Evolutionary conservation across 305 asterid genomes (phyloP).

Genomic region (Fraxinus dipetala): DNA sequence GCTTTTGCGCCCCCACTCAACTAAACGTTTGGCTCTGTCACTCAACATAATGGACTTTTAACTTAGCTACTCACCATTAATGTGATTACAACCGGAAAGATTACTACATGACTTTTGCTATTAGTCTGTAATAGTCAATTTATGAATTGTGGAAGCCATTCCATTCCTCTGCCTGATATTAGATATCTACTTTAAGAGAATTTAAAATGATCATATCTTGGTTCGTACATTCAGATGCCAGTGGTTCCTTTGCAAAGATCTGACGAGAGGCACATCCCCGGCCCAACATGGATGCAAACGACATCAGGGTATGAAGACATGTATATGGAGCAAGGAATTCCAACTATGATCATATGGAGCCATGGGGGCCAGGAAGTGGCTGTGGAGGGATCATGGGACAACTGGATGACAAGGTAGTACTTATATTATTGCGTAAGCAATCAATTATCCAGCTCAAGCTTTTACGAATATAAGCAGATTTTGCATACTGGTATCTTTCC

Average conservation of each 20-base stretch:
- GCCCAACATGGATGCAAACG: slow-evolving; percentile 43
- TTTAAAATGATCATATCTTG: neutral
- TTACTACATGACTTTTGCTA: neutral
- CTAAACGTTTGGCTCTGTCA: neutral
- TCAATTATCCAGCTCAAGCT: neutral
- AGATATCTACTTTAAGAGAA: neutral
- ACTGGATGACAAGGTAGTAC: slow-evolving; percentile 61
- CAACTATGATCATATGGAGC: slow-evolving; percentile 64
- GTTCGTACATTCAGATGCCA: slow-evolving; percentile 36
- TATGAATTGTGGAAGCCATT: neutral
- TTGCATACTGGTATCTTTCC: neutral
- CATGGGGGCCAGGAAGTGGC: slow-evolving; percentile 51
- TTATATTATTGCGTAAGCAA: neutral
- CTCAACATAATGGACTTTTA: neutral
- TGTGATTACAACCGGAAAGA: neutral
- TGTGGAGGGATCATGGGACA: slow-evolving; percentile 80
- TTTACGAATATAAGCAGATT: neutral
- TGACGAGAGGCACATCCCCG: slow-evolving; percentile 40
- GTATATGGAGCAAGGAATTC: slow-evolving; percentile 52
- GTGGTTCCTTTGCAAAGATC: slow-evolving; percentile 49
- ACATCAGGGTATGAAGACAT: slow-evolving; percentile 35
- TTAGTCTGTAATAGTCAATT: neutral
- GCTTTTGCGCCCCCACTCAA: neutral
- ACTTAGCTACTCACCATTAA: neutral
- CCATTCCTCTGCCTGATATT: neutral